Conservation (phyloP, 2,329 filamentous ascomycete species). For the Cadophora sp. region DNA sequence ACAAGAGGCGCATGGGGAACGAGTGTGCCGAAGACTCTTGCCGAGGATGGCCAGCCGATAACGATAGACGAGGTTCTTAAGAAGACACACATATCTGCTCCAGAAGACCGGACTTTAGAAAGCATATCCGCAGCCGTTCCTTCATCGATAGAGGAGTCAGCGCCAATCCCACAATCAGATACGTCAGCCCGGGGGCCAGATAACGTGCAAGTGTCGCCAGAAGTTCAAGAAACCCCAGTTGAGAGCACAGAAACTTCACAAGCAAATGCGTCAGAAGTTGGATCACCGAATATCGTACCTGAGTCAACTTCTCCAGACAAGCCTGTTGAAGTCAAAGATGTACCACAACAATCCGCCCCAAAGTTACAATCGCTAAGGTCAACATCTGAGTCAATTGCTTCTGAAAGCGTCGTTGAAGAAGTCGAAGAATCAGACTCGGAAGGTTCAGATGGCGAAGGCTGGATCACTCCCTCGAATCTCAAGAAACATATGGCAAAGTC, state of each 20-base stretch:
- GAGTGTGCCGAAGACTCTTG: conserved; percentile 24
- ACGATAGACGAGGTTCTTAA: conserved; percentile 22
- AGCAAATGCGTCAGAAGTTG: not conserved
- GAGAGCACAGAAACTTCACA: not conserved
- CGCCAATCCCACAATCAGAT: not conserved
- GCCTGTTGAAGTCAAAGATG: not conserved
- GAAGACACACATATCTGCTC: conserved; percentile 22
- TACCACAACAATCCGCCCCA: not conserved
- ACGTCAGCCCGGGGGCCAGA: not conserved
- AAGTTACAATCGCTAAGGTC: not conserved
- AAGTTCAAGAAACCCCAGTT: not conserved
- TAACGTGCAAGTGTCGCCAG: not conserved
- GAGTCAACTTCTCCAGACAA: not conserved
- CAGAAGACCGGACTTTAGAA: not conserved
- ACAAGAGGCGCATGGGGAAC: conserved; percentile 40
- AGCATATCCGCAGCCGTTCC: not conserved
- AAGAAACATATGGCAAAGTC: conserved; percentile 82
- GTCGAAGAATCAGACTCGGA: conserved; percentile 39
- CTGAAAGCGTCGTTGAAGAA: conserved; percentile 33
- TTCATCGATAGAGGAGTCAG: not conserved
- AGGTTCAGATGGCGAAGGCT: conserved; percentile 70
- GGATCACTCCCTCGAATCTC: conserved; percentile 95
- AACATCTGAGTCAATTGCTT: not conserved
- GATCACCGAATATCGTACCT: not conserved
- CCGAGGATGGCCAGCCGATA: not conserved